A percentile compares a stretch with the other conserved stretches of the same genome.
phyloP scores from a whole-genome alignment of 75 land plant species.

The Cunninghamia lanceolata region DNA sequence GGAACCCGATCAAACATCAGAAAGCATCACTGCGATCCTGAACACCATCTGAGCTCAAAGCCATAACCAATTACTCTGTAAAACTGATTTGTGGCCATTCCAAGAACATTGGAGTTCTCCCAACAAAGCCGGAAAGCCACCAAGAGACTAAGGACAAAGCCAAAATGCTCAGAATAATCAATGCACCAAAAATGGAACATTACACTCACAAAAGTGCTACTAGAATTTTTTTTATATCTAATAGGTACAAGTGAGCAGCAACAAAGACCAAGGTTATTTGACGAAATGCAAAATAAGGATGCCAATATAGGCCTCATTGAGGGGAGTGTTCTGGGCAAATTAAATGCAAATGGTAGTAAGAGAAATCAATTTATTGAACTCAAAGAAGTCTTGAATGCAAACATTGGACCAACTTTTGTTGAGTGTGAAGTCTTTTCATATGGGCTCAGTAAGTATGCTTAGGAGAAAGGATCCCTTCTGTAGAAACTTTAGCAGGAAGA shows the following conservation, averaged over 20 bases:
- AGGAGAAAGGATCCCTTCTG: conserved; percentile 22
- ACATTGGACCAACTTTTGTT: background rate
- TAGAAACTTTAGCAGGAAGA: conserved; percentile 22
- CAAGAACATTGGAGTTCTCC: too few species aligned
- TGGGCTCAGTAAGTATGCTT: conserved; percentile 16
- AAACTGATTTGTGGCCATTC: too few species aligned
- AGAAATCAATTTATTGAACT: background rate
- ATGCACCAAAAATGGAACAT: too few species aligned
- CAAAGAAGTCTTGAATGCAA: background rate
- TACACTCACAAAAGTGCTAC: background rate
- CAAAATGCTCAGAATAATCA: too few species aligned
- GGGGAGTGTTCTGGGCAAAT: background rate
- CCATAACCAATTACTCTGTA: too few species aligned
- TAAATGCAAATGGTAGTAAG: background rate
- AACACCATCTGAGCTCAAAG: too few species aligned
- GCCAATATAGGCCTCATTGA: background rate
- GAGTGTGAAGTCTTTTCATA: conserved; percentile 14
- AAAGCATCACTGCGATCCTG: too few species aligned
- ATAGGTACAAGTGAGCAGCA: background rate
- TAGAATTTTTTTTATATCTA: background rate
- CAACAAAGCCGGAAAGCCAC: too few species aligned
- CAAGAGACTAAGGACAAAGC: too few species aligned
- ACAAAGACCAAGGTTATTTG: background rate
- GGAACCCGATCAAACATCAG: too few species aligned
- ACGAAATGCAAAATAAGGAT: background rate